Evolutionary conservation across 83 land plant genomes (phyloP).

Genomic region (Isoetes engelmannii): DNA sequence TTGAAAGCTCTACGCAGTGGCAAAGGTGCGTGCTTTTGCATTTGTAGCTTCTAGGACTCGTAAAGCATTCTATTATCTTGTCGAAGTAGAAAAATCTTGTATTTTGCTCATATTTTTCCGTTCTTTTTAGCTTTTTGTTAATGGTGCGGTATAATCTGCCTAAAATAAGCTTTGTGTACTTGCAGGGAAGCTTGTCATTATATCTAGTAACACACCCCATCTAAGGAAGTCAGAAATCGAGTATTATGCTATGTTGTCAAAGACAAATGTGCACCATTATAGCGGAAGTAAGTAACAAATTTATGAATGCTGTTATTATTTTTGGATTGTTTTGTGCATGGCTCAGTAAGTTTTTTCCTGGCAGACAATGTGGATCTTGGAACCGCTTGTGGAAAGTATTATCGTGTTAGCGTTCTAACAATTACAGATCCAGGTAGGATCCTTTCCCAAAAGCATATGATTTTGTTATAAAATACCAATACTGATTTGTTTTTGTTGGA

Average conservation of each 20-base stretch:
- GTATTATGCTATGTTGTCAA: constrained; percentile 77
- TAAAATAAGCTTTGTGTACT: neutral
- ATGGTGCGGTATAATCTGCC: neutral
- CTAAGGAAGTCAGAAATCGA: constrained; percentile 74
- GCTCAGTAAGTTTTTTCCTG: neutral
- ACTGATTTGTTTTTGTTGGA: neutral
- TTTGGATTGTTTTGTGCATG: neutral
- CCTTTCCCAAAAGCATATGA: neutral
- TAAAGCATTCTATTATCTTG: too few relatives aligned
- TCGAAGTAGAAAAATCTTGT: too few relatives aligned
- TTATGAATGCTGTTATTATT: too few relatives aligned
- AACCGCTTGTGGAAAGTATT: constrained; percentile 60
- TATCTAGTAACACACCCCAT: constrained; percentile 77
- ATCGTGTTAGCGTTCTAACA: constrained; percentile 45
- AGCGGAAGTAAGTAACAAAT: constrained; percentile 57
- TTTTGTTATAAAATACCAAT: too few relatives aligned
- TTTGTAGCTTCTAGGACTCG: neutral
- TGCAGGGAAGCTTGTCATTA: constrained; percentile 55
- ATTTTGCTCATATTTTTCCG: too few relatives aligned
- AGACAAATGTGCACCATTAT: constrained; percentile 68
- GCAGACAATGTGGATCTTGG: constrained; percentile 62
- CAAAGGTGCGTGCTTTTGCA: constrained; percentile 8
- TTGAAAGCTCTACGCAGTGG: constrained; percentile 29
- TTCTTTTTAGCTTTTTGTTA: neutral
- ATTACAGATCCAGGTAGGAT: constrained; percentile 41